Evolutionary conservation across 164 flowering plant genomes (phyloP).

Genomic region (Tetracentron sinense): DNA sequence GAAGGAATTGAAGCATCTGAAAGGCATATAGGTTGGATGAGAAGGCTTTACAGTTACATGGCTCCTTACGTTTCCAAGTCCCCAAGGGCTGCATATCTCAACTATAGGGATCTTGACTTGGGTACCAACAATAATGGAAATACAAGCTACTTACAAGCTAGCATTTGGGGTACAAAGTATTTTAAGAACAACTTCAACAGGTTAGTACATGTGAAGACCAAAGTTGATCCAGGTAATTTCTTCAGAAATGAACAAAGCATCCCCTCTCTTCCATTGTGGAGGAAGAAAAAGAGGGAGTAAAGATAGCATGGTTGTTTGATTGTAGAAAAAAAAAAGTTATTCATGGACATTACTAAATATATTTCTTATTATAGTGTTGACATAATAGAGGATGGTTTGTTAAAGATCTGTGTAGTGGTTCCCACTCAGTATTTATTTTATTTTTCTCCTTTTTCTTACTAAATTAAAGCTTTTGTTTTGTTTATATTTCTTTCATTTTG

Average conservation of each 20-base stretch:
- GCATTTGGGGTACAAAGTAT: conserved; percentile 5
- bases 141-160: neutral
- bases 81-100: conserved; percentile 14
- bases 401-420: no score
- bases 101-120: conserved; percentile 18
- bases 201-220: conserved; percentile 8
- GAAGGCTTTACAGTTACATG: conserved; percentile 8
- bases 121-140: conserved; percentile 4
- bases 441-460: no score
- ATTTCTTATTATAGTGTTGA: no score
- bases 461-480: no score
- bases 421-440: no score
- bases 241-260: conserved; percentile 22
- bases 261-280: conserved; percentile 4
- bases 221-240: conserved; percentile 14
- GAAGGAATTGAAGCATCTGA: neutral
- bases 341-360: no score
- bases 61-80: conserved; percentile 10
- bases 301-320: no score
- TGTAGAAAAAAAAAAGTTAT: no score
- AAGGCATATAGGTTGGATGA: neutral
- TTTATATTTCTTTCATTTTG: no score
- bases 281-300: neutral
- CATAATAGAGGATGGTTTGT: no score
- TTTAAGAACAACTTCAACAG: conserved; percentile 14